Percentiles rank a stretch among this genome's conserved stretches.
Conservation (phyloP, 306 rosid genomes). For the Rosa chinensis region DNA sequence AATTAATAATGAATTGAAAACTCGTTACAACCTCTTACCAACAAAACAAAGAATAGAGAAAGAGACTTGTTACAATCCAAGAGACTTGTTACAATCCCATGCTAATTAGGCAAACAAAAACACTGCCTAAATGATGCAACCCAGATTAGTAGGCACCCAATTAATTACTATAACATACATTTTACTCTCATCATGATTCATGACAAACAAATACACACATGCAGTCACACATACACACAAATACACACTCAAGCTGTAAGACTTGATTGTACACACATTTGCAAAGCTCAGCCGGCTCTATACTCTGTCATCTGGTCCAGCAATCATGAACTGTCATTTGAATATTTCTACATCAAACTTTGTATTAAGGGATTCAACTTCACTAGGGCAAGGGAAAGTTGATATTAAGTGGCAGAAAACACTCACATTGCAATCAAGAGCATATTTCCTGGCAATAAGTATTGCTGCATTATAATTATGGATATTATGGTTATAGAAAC, state of each 20-base stretch:
- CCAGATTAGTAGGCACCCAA: slow-evolving; percentile 62
- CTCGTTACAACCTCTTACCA: slow-evolving; percentile 47
- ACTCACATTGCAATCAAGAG: slow-evolving; percentile 87
- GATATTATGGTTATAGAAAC: too few relatives aligned
- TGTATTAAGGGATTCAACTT: not conserved
- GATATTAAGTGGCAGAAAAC: not conserved
- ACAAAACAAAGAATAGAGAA: slow-evolving; percentile 42
- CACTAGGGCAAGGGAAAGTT: not conserved
- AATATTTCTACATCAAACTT: slow-evolving; percentile 8
- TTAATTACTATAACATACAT: slow-evolving; percentile 44
- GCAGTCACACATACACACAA: slow-evolving; percentile 34
- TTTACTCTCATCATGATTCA: slow-evolving; percentile 18
- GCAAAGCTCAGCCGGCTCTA: slow-evolving; percentile 49
- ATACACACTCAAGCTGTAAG: slow-evolving; percentile 39
- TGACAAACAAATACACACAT: slow-evolving; percentile 7
- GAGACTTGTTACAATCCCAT: too few relatives aligned
- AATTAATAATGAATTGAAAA: slow-evolving; percentile 44
- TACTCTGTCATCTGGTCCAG: slow-evolving; percentile 88
- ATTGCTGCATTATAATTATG: slow-evolving; percentile 55
- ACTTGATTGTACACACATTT: slow-evolving; percentile 44
- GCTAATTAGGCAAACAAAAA: slow-evolving; percentile 84
- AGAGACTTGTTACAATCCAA: slow-evolving; percentile 33
- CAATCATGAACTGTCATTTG: slow-evolving; percentile 76
- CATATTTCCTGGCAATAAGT: slow-evolving; percentile 79
- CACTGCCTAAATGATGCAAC: slow-evolving; percentile 87